Base-by-base conservation (phyloP, 2,329 filamentous ascomycete species). In the Coniochaeta hoffmannii region DNA sequence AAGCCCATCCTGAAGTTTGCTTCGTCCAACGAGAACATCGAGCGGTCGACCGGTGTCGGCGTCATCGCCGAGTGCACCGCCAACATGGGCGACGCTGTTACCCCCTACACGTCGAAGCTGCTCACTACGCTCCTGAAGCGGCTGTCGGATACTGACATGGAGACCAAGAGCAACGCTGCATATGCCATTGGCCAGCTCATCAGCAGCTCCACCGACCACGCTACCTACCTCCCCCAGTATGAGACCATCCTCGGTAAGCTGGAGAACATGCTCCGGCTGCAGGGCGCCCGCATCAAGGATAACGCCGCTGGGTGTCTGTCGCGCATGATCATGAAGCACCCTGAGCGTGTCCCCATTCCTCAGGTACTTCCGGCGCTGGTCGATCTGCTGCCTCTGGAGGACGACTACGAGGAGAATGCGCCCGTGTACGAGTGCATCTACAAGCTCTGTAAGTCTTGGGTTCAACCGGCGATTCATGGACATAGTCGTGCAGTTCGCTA, bases 341-440 rank as follows among this genome's bases (percentile, higher is more conserved):
- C 89, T n/a, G 85, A 93, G 63, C 83, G 82, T 62, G 86, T 95
- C 10, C 91, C 93, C 17, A 80, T 96, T 54, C 74, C 80, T 36
- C 86, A 96, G 58, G 89, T 96, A 19, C 81, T 99, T 1, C 92
- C 93, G 26, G 85, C 84, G 1, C 75, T 97, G 28, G 81, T 95
- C 56, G 81, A 82, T 58, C 81, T 92, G 28, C 81, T 97, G 35
- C 94, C 94, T 10, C 79, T 97, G 59, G 89, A 89, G 71, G 92
- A 96, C 68, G 94, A 97, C 71, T 97, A 83, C 65, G 91, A 97
- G 73, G 94, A 97, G 82, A 97, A 99, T 74, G 89, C 90, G 65
- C 91, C 94, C 9, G 86, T 97, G 58, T 99, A 88, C 75, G 82
- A 88, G 70, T 95, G 92, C 83, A 87, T 99, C 65, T 87, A 89